Conservation (phyloP, 2,329 filamentous ascomycete genomes). For the Colletotrichum ledebouriae region DNA sequence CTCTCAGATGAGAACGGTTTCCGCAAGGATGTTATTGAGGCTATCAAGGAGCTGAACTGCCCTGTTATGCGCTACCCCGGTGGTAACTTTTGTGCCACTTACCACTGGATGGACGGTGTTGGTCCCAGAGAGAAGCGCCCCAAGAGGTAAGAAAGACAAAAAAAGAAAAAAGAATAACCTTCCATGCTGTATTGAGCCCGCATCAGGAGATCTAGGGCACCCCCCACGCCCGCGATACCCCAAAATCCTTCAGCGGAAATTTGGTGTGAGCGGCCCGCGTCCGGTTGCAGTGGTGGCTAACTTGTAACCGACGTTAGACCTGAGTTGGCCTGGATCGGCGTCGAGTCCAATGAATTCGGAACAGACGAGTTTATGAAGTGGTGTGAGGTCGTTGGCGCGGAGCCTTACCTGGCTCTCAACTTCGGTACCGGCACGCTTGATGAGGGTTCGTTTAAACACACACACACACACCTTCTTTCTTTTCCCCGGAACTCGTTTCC, state of each 20-base stretch:
- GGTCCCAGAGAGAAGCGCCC: conserved; percentile 80
- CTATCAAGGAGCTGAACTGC: conserved; percentile 79
- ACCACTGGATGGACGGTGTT: conserved; percentile 87
- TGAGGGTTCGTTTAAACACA: conserved; percentile 47
- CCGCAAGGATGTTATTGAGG: conserved; percentile 81
- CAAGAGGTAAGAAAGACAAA: conserved; percentile 46
- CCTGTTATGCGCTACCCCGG: conserved; percentile 86
- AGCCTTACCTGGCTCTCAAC: conserved; percentile 85
- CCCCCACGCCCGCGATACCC: neutral
- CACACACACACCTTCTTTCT: neutral
- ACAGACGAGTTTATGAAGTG: conserved; percentile 90
- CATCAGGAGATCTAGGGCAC: neutral
- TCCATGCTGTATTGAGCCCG: too few relatives aligned
- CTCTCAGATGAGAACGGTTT: conserved; percentile 83
- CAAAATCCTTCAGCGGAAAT: neutral
- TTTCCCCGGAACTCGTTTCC: neutral
- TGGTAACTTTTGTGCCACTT: conserved; percentile 87
- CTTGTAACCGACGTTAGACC: conserved; percentile 59
- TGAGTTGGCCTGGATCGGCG: conserved; percentile 84
- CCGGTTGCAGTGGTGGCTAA: conserved; percentile 25
- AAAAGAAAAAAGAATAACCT: too few relatives aligned
- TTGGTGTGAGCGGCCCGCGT: conserved; percentile 11
- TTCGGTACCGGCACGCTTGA: conserved; percentile 78
- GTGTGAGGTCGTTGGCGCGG: conserved; percentile 79
- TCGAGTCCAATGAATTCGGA: conserved; percentile 83